phyloP scores from a whole-genome alignment of 2,329 filamentous ascomycete species.

The Elsinoe fawcettii region DNA sequence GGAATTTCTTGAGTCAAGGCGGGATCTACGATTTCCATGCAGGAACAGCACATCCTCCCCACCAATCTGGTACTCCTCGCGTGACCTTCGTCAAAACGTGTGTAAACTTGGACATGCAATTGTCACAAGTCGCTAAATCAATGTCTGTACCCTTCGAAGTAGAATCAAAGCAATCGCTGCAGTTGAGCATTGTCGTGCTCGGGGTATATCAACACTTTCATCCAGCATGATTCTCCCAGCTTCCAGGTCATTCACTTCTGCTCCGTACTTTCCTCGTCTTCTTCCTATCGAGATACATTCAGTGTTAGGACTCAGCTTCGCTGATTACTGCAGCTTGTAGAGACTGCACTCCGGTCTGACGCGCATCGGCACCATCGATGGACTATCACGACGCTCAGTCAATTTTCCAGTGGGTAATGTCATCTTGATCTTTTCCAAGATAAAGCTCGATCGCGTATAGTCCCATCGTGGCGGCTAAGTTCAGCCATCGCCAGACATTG shows the following conservation, averaged over 20 bases:
- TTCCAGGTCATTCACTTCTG: not conserved
- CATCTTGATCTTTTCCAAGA: conserved; percentile 72
- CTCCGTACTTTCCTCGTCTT: not conserved
- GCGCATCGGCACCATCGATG: too few species aligned
- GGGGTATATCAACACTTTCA: conserved; percentile 12
- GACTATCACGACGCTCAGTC: conserved; percentile 51
- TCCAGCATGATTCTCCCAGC: conserved; percentile 5
- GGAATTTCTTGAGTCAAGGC: not conserved
- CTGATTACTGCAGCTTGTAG: too few species aligned
- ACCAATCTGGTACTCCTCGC: not conserved
- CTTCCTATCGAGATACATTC: too few species aligned
- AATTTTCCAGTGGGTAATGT: conserved; percentile 85
- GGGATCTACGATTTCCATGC: not conserved
- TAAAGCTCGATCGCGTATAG: conserved; percentile 87
- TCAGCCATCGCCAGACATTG: conserved; percentile 89
- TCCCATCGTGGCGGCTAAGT: conserved; percentile 79
- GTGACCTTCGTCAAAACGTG: not conserved
- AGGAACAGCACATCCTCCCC: conserved; percentile 1
- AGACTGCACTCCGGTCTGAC: too few species aligned
- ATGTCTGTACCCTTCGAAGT: not conserved
- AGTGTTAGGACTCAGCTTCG: not conserved
- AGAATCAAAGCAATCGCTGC: not conserved
- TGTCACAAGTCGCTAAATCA: not conserved
- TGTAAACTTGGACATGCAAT: not conserved
- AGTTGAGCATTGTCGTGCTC: conserved; percentile 6